phyloP scores from a whole-genome alignment of 208 protist genomes.

The Leishmania mexicana region DNA sequence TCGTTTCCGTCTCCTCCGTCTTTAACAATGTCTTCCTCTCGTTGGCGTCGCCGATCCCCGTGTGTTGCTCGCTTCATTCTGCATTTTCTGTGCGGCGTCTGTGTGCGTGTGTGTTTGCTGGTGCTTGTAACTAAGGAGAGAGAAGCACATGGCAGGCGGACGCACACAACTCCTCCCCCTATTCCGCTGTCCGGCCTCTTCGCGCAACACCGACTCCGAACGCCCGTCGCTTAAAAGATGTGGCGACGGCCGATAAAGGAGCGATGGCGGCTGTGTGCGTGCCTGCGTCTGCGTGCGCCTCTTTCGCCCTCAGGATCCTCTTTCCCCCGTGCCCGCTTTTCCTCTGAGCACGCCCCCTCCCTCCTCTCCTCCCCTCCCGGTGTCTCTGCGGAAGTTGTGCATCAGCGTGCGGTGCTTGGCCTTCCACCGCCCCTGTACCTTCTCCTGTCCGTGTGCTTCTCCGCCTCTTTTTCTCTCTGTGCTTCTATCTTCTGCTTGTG shows the following conservation, averaged over 20 bases:
- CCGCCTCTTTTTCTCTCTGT: background rate
- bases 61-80: conserved; percentile 2
- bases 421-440: background rate
- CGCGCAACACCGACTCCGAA: background rate
- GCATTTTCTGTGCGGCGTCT: background rate
- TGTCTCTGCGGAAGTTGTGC: background rate
- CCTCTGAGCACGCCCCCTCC: background rate
- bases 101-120: background rate
- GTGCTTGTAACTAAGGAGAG: background rate
- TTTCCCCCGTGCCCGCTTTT: background rate
- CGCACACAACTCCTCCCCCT: background rate
- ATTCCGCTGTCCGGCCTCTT: background rate
- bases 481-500: background rate
- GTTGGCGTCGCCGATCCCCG: background rate
- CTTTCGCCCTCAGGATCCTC: background rate
- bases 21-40: background rate
- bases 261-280: background rate
- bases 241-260: background rate
- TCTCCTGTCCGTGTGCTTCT: background rate
- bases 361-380: background rate
- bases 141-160: background rate
- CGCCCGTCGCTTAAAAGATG: background rate
- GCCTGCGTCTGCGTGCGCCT: background rate
- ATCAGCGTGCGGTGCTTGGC: background rate
- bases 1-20: background rate